Percentiles rank a stretch among this genome's conserved stretches.
Evolutionary conservation across 1,284 basidiomycete species (phyloP).

Genomic region (Agaricales sp.): DNA sequence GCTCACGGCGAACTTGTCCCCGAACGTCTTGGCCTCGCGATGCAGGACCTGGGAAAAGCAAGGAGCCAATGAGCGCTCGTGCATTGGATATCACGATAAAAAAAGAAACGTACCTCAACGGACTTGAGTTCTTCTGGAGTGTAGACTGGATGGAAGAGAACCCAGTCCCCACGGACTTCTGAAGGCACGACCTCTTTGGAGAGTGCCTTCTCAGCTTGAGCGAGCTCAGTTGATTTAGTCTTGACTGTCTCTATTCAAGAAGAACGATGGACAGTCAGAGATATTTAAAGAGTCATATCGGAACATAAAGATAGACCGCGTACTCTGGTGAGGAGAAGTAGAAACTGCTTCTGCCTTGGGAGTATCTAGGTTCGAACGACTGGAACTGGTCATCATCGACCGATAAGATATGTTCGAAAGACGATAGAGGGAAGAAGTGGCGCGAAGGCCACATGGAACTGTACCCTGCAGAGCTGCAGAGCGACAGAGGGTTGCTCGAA

Average conservation of each 20-base stretch:
- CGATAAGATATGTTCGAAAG: background rate
- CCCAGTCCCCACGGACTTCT: slow-evolving; percentile 61
- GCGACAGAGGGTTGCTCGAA: background rate
- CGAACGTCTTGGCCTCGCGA: slow-evolving; percentile 49
- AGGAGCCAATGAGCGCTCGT: slow-evolving; percentile 1
- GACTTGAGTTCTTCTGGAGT: slow-evolving; percentile 67
- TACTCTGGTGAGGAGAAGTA: background rate
- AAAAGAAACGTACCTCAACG: slow-evolving; percentile 42
- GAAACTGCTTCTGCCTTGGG: background rate
- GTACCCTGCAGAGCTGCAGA: background rate
- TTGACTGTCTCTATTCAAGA: background rate
- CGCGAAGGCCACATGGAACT: background rate
- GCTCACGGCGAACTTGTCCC: slow-evolving; percentile 63
- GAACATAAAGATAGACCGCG: background rate
- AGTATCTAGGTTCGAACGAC: background rate
- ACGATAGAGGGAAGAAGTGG: background rate
- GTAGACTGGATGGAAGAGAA: slow-evolving; percentile 79
- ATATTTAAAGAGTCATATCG: no score
- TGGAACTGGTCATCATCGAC: background rate
- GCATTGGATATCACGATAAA: slow-evolving; percentile 1
- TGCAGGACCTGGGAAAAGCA: slow-evolving; percentile 50
- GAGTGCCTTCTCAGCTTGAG: background rate
- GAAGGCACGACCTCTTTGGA: background rate
- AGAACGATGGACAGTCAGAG: background rate
- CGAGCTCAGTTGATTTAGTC: background rate